Evolutionary conservation across 2,329 filamentous ascomycete genomes (phyloP).

Genomic region (Fonsecaea erecta): DNA sequence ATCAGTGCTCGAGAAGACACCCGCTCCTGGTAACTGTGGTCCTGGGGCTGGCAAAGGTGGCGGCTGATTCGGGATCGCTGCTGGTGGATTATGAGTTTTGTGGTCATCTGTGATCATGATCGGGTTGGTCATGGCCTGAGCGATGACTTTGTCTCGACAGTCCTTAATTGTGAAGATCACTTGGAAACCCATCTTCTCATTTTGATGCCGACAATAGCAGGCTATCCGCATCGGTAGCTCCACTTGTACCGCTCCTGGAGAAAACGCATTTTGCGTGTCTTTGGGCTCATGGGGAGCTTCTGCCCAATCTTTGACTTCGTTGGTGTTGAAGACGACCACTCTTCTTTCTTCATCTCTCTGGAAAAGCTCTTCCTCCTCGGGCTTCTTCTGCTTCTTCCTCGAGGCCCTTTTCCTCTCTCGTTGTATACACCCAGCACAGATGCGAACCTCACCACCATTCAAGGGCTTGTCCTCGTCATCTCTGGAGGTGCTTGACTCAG

Average conservation of each 20-base stretch:
- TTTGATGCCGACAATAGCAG: conserved; percentile 94
- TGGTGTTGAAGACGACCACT: conserved; percentile 89
- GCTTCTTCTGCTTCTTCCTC: conserved; percentile 90
- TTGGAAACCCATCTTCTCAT: conserved; percentile 87
- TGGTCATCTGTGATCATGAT: conserved; percentile 99
- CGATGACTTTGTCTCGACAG: conserved; percentile 72
- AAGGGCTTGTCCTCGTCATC: conserved; percentile 73
- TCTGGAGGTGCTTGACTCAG: conserved; percentile 55
- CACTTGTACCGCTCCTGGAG: conserved; percentile 71
- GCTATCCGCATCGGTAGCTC: conserved; percentile 93
- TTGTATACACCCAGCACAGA: conserved; percentile 88
- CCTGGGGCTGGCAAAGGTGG: conserved; percentile 45
- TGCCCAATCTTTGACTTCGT: conserved; percentile 84
- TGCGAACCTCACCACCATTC: conserved; percentile 91
- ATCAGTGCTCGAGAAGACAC: conserved; percentile 45
- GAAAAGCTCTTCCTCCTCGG: conserved; percentile 89
- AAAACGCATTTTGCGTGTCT: conserved; percentile 45
- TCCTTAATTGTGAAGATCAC: conserved; percentile 97
- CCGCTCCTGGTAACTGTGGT: conserved; percentile 49
- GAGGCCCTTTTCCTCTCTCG: conserved; percentile 89
- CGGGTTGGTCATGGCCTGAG: conserved; percentile 81
- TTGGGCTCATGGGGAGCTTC: conserved; percentile 58
- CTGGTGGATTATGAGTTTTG: conserved; percentile 72
- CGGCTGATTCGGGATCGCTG: conserved; percentile 42
- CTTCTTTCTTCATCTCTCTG: conserved; percentile 77